phyloP scores from a whole-genome alignment of 495 filamentous ascomycete species.

The Talaromyces trachyspermus region DNA sequence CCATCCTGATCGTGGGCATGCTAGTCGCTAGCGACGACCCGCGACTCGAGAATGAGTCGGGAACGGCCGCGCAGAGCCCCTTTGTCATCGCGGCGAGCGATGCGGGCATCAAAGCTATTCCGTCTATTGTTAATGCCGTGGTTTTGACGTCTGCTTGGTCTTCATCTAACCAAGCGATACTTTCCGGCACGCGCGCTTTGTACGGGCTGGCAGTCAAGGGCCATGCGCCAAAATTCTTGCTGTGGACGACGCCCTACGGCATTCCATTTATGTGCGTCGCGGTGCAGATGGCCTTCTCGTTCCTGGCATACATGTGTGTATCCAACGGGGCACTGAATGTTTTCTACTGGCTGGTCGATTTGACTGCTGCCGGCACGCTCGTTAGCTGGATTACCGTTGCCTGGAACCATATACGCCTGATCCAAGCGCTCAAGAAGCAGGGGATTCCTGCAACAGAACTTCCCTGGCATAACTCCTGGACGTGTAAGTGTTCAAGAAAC shows the following conservation, averaged over 20 bases:
- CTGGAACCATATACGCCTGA: slow-evolving; percentile 51
- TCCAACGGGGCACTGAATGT: slow-evolving; percentile 48
- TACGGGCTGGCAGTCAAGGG: slow-evolving; percentile 39
- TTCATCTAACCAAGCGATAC: slow-evolving; percentile 48
- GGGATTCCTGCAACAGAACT: slow-evolving; percentile 34
- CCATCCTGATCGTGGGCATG: slow-evolving; percentile 39
- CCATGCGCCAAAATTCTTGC: slow-evolving; percentile 40
- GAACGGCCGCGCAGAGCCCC: slow-evolving; percentile 37
- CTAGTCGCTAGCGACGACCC: slow-evolving; percentile 40
- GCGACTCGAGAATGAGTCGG: slow-evolving; percentile 35
- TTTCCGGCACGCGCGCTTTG: slow-evolving; percentile 47
- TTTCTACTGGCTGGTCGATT: slow-evolving; percentile 53
- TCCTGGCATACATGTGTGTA: slow-evolving; percentile 53
- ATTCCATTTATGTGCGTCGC: slow-evolving; percentile 52
- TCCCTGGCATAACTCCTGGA: slow-evolving; percentile 42
- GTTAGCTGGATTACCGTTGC: slow-evolving; percentile 49
- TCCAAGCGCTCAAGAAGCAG: slow-evolving; percentile 44
- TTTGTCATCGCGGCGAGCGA: slow-evolving; percentile 46
- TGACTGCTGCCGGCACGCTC: slow-evolving; percentile 48
- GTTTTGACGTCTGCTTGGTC: slow-evolving; percentile 41
- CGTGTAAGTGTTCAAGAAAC: slow-evolving; percentile 31
- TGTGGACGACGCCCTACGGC: slow-evolving; percentile 52
- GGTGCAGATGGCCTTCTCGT: slow-evolving; percentile 44
- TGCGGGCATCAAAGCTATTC: slow-evolving; percentile 34
- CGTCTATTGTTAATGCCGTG: slow-evolving; percentile 47